Conservation (phyloP, 148 eudicot genomes). For the Camellia japonica region DNA sequence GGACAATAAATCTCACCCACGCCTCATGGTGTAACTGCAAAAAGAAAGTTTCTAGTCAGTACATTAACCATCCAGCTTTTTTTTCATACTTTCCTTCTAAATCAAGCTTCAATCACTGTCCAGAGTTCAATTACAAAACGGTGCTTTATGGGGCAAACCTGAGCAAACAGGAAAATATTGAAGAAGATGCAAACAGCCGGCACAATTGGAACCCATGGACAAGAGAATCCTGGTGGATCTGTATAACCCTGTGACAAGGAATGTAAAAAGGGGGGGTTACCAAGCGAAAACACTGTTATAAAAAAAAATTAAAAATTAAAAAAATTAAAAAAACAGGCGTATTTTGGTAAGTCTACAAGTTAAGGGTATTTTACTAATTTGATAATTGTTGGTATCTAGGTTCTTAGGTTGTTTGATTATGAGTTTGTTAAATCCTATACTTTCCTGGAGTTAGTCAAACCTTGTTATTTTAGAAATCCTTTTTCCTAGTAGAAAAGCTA, state of each 20-base stretch:
- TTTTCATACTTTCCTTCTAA: background rate
- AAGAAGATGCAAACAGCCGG: conserved; percentile 85
- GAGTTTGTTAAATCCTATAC: background rate
- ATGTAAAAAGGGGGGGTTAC: background rate
- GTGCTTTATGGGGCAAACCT: conserved; percentile 39
- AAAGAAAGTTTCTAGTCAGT: conserved; percentile 19
- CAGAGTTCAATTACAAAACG: background rate
- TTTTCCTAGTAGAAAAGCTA: background rate
- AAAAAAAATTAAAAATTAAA: background rate
- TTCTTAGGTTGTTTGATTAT: background rate
- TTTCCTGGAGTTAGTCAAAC: background rate
- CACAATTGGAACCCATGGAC: conserved; percentile 87
- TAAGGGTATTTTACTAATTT: too few relatives aligned
- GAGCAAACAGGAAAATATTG: conserved; percentile 92
- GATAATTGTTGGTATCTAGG: background rate
- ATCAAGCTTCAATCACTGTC: background rate
- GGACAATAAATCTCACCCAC: conserved; percentile 82
- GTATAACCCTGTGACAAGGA: conserved; percentile 49
- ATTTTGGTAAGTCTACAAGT: too few relatives aligned
- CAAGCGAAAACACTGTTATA: background rate
- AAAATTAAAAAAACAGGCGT: too few relatives aligned
- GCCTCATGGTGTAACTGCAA: conserved; percentile 91
- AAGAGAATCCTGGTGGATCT: conserved; percentile 65
- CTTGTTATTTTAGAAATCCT: background rate
- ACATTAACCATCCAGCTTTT: background rate